These are phyloP conservation scores for Forsythia viridissima DNA, from an alignment of 257 asterid species.

Conservation along the genomic window DNA sequence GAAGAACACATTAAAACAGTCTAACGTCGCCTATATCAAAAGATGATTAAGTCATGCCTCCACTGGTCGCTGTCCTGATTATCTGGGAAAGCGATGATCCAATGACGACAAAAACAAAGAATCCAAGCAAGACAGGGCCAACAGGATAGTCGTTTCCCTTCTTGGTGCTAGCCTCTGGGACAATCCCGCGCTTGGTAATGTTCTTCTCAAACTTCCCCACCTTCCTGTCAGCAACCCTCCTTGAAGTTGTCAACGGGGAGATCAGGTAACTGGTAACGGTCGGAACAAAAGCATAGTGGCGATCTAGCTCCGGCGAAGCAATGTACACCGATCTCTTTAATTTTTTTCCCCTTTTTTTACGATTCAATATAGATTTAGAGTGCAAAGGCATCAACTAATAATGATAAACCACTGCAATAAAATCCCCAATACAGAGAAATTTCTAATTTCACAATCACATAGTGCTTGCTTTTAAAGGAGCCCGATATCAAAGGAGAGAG, in stretches of 20 bases:
- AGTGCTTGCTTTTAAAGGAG: too few relatives aligned
- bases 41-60: slow-evolving; percentile 68
- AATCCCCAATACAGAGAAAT: too few relatives aligned
- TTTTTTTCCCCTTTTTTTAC: background rate
- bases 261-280: slow-evolving; percentile 19
- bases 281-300: slow-evolving; percentile 9
- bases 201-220: slow-evolving; percentile 88
- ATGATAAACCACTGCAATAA: too few relatives aligned
- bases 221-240: slow-evolving; percentile 87
- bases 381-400: too few relatives aligned
- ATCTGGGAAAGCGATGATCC: slow-evolving; percentile 97
- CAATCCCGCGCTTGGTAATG: slow-evolving; percentile 77
- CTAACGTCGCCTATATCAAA: slow-evolving; percentile 7
- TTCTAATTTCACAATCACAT: too few relatives aligned
- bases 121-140: slow-evolving; percentile 92
- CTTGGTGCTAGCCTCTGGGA: slow-evolving; percentile 73
- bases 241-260: slow-evolving; percentile 74
- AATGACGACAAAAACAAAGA: slow-evolving; percentile 86
- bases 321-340: slow-evolving; percentile 21
- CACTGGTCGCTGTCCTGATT: slow-evolving; percentile 88
- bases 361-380: too few relatives aligned
- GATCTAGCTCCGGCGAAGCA: slow-evolving; percentile 29
- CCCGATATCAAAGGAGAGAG: too few relatives aligned
- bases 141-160: slow-evolving; percentile 78
- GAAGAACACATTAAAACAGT: slow-evolving; percentile 19